Conservation (phyloP, 306 rosid genomes). For the Cucurbita pepo region DNA sequence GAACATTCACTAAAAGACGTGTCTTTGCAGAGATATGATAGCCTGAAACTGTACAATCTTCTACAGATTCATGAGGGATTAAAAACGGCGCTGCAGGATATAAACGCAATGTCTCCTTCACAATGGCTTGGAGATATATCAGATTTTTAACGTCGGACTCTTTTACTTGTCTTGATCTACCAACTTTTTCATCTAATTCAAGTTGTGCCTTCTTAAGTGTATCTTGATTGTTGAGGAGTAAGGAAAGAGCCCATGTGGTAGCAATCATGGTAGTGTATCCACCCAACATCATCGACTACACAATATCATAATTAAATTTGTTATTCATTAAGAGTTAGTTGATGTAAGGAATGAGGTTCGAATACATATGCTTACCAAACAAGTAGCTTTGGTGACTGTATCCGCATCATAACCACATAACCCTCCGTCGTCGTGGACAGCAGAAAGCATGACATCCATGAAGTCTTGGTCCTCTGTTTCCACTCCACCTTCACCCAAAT, state of each 20-base stretch:
- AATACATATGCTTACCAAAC: not conserved
- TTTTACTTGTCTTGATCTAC: slow-evolving; percentile 22
- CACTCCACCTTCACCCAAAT: not conserved
- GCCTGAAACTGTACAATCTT: slow-evolving; percentile 37
- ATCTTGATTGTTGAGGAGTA: slow-evolving; percentile 29
- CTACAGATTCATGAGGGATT: slow-evolving; percentile 32
- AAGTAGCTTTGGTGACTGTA: not conserved
- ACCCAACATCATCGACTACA: slow-evolving; percentile 10
- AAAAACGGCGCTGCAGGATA: slow-evolving; percentile 43
- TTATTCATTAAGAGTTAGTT: too few relatives aligned
- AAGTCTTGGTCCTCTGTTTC: not conserved
- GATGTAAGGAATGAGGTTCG: too few relatives aligned
- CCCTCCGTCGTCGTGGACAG: not conserved
- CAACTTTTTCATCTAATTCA: slow-evolving; percentile 36
- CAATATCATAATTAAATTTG: too few relatives aligned
- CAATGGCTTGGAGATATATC: slow-evolving; percentile 26
- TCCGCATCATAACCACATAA: not conserved
- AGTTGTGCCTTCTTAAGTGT: slow-evolving; percentile 27
- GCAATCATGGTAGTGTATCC: slow-evolving; percentile 38
- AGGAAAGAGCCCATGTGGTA: slow-evolving; percentile 37
- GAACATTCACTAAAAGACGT: slow-evolving; percentile 27
- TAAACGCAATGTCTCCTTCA: slow-evolving; percentile 35
- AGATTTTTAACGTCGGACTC: slow-evolving; percentile 31
- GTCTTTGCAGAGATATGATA: slow-evolving; percentile 35
- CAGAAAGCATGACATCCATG: not conserved